phyloP scores from a whole-genome alignment of 805 yeast species.

The Lipomyces sp. region DNA sequence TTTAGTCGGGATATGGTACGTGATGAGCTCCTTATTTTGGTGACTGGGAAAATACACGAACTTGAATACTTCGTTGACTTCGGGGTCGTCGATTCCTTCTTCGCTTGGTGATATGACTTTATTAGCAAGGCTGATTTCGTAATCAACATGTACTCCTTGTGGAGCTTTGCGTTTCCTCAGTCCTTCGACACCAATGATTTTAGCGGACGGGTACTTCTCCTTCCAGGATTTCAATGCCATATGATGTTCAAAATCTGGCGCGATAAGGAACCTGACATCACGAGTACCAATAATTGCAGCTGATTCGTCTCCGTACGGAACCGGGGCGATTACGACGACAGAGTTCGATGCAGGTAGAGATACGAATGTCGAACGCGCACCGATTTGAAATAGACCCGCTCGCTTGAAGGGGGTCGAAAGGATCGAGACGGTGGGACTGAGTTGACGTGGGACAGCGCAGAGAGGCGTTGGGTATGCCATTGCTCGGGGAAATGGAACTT shows the following conservation, averaged over 20 bases:
- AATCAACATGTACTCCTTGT: slow-evolving; percentile 31
- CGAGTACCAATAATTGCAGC: slow-evolving; percentile 23
- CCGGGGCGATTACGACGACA: slow-evolving; percentile 35
- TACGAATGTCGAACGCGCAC: slow-evolving; percentile 35
- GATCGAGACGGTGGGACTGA: slow-evolving; percentile 27
- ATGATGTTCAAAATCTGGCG: slow-evolving; percentile 71
- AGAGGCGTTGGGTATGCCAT: slow-evolving; percentile 38
- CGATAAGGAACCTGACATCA: slow-evolving; percentile 49
- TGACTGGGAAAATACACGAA: slow-evolving; percentile 62
- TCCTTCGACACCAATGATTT: slow-evolving; percentile 59
- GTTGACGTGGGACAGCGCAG: slow-evolving; percentile 34
- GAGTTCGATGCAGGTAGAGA: slow-evolving; percentile 17
- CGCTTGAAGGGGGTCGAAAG: slow-evolving; percentile 37
- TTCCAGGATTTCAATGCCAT: slow-evolving; percentile 64
- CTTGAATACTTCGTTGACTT: slow-evolving; percentile 48
- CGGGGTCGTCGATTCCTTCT: slow-evolving; percentile 26
- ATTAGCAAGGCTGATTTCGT: slow-evolving; percentile 24
- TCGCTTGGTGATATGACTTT: slow-evolving; percentile 19
- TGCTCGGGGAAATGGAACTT: not conserved
- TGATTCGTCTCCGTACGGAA: slow-evolving; percentile 33
- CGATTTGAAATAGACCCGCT: slow-evolving; percentile 35
- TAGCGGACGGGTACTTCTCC: slow-evolving; percentile 55
- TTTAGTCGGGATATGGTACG: slow-evolving; percentile 55
- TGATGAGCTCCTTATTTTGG: slow-evolving; percentile 62
- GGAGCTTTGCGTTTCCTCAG: slow-evolving; percentile 29